These are phyloP conservation scores for Aspergillus chevalieri DNA, from an alignment of 2,329 filamentous ascomycete genomes.

Conservation along the genomic window DNA sequence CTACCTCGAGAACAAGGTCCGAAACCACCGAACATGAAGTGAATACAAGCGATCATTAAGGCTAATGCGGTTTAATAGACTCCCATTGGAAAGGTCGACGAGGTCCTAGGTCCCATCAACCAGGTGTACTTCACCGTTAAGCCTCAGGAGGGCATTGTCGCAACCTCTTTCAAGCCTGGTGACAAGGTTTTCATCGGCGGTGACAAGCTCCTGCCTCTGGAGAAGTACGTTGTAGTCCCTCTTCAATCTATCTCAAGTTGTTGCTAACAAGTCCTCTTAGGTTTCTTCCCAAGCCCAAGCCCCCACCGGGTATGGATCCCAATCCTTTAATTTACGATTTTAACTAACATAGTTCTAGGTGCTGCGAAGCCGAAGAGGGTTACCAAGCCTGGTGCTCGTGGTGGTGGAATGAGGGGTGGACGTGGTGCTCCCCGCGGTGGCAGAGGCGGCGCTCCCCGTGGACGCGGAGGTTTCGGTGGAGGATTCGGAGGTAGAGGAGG, in stretches of 20 bases:
- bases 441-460: conserved; percentile 34
- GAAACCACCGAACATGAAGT: conserved; percentile 7
- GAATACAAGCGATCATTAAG: background rate
- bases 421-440: conserved; percentile 38
- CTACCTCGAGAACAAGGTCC: conserved; percentile 95
- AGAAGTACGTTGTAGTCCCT: conserved; percentile 53
- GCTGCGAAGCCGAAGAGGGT: conserved; percentile 59
- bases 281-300: conserved; percentile 92
- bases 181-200: conserved; percentile 96
- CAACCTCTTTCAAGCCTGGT: conserved; percentile 86
- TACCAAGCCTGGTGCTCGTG: conserved; percentile 42
- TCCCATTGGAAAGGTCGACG: conserved; percentile 91
- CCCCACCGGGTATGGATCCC: conserved; percentile 44
- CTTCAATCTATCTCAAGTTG: background rate
- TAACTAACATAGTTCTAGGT: conserved; percentile 43
- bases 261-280: conserved; percentile 30
- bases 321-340: conserved; percentile 1
- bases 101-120: conserved; percentile 95
- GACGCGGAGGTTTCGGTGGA: conserved; percentile 42
- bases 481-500: conserved; percentile 41
- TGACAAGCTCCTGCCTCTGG: conserved; percentile 90
- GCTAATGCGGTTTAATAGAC: conserved; percentile 48
- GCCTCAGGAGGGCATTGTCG: conserved; percentile 91
- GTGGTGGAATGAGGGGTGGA: conserved; percentile 42
- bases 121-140: conserved; percentile 98